These are phyloP conservation scores for Penicillium diatomitis DNA, from an alignment of 495 filamentous ascomycete genomes.

Conservation along the genomic window DNA sequence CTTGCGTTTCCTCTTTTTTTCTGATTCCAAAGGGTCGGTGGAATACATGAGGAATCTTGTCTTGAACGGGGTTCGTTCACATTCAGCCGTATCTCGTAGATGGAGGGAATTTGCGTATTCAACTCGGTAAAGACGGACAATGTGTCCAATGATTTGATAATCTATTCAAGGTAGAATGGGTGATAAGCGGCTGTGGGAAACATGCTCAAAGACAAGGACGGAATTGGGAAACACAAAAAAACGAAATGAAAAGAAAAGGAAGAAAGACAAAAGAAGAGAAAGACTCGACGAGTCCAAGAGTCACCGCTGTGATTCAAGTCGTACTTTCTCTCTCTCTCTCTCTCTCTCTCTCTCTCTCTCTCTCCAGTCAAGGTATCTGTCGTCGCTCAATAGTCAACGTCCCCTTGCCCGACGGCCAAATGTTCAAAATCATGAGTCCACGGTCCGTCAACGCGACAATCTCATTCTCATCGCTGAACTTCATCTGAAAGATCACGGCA, in stretches of 20 bases:
- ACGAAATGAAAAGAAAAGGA: not conserved
- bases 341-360: too few species aligned
- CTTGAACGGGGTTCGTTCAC: too few species aligned
- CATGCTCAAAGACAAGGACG: not conserved
- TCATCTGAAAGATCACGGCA: constrained; percentile 34
- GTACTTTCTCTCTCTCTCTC: too few species aligned
- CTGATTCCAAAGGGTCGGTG: not conserved
- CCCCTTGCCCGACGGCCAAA: constrained; percentile 15
- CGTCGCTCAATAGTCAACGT: not conserved
- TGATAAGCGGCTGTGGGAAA: not conserved
- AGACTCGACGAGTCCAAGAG: not conserved
- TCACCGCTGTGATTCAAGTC: too few species aligned
- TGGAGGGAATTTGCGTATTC: too few species aligned
- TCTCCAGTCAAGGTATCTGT: not conserved
- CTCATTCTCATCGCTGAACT: constrained; percentile 31
- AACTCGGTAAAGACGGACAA: too few species aligned
- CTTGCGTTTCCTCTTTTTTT: not conserved
- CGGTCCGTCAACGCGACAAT: constrained; percentile 39
- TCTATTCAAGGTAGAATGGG: too few species aligned
- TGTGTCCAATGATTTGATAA: too few species aligned
- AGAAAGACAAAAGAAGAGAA: not conserved
- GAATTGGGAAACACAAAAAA: not conserved
- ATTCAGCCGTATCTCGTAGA: too few species aligned
- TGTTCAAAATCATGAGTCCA: constrained; percentile 33
- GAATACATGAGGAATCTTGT: too few species aligned